These are phyloP conservation scores for Rhodotorula sp. DNA, from an alignment of 1,284 basidiomycete species.

Conservation along the genomic window DNA sequence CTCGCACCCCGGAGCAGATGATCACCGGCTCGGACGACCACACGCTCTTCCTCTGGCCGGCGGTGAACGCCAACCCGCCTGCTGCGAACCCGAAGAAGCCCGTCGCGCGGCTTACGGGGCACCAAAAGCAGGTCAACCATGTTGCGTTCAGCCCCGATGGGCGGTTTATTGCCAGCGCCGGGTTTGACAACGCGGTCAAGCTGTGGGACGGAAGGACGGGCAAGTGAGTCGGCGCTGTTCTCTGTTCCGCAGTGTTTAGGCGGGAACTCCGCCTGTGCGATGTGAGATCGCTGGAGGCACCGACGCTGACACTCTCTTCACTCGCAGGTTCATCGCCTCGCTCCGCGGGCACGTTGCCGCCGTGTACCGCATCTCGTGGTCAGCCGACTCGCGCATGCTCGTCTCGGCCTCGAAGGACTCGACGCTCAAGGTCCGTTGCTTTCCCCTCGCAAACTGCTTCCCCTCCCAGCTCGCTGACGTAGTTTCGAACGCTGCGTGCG, in stretches of 20 bases:
- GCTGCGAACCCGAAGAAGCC: conserved; percentile 68
- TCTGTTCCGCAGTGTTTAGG: not conserved
- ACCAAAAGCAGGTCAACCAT: conserved; percentile 93
- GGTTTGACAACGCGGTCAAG: conserved; percentile 88
- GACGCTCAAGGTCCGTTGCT: conserved; percentile 76
- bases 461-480: not conserved
- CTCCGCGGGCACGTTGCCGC: conserved; percentile 90
- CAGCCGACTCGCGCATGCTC: conserved; percentile 85
- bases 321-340: conserved; percentile 72
- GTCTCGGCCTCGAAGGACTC: conserved; percentile 94
- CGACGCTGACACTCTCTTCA: not conserved
- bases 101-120: conserved; percentile 82
- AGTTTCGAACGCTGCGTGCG: no score
- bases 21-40: conserved; percentile 95
- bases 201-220: conserved; percentile 93
- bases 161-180: conserved; percentile 83
- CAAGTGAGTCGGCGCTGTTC: conserved; percentile 59
- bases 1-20: conserved; percentile 74
- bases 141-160: conserved; percentile 96
- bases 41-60: conserved; percentile 83
- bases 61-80: conserved; percentile 53
- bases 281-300: not conserved
- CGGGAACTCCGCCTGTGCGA: not conserved
- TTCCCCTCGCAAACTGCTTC: conserved; percentile 5
- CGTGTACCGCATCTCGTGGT: conserved; percentile 94